These are phyloP conservation scores for Podaxis sp. DNA, from an alignment of 768 basidiomycete species.

Conservation along the genomic window DNA sequence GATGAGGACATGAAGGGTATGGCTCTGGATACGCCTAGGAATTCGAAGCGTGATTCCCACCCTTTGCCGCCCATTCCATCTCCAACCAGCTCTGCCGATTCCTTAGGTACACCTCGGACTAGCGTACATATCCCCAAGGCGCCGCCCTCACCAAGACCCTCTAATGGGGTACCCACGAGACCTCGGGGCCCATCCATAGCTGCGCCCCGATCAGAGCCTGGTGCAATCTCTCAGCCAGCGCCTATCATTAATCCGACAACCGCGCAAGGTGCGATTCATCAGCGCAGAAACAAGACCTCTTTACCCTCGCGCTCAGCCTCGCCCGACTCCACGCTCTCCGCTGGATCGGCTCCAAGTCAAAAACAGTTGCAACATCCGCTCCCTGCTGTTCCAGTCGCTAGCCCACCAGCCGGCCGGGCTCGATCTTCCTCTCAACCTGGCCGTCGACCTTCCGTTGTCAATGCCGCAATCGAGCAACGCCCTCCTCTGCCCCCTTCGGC, in stretches of 20 bases:
- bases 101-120: constrained; percentile 33
- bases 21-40: constrained; percentile 42
- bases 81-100: constrained; percentile 27
- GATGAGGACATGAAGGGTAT: constrained; percentile 28
- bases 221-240: constrained; percentile 22
- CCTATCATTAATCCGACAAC: constrained; percentile 60
- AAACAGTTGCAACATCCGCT: constrained; percentile 33
- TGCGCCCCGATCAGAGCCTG: constrained; percentile 30
- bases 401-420: constrained; percentile 42
- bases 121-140: constrained; percentile 31
- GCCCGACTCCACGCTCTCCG: constrained; percentile 47
- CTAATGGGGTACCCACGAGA: constrained; percentile 43
- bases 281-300: constrained; percentile 66
- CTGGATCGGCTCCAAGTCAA: constrained; percentile 33
- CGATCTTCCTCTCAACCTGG: constrained; percentile 81
- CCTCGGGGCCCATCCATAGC: constrained; percentile 59
- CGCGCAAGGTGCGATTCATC: constrained; percentile 63
- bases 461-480: constrained; percentile 40
- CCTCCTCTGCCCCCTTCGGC: constrained; percentile 51
- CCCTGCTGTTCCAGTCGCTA: constrained; percentile 37
- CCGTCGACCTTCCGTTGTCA: constrained; percentile 59
- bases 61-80: constrained; percentile 70
- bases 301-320: constrained; percentile 54
- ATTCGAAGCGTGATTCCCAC: constrained; percentile 51
- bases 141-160: constrained; percentile 51